Base-by-base conservation (phyloP, 208 protist species). In the Porcisia deanei region DNA sequence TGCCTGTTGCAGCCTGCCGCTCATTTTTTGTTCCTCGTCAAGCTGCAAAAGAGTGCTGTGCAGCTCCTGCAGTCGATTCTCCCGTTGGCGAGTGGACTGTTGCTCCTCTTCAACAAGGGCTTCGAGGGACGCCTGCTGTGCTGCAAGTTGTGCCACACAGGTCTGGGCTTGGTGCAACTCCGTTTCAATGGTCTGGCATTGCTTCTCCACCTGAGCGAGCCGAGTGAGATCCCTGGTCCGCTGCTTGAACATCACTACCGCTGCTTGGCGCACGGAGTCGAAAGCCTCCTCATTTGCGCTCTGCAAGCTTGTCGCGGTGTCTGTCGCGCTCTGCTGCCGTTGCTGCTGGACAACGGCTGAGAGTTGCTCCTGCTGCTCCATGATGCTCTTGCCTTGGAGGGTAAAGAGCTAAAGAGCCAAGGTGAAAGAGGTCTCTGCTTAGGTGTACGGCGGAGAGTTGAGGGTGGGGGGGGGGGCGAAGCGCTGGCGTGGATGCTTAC, bases 151-250 rank as follows among this genome's bases (percentile, higher is more conserved):
- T 37, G 76, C 37, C 43, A 87, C 75, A 25, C 71, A 76, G 0
- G 57, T 49, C 76, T 91, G 81, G 34, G 83, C 81, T 34, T 85
- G n/a, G 57, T 71, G 64, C 59, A 82, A 70, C 57, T 82, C 64
- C 20, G 61, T 49, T 10, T 85, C 77, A 1, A 83, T 73, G 20
- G 61, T 4, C 14, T 83, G 80, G 16, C 67, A 67, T 67, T 85
- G 80, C 34, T 58, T 34, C 61, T 87, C 68, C 18, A 91, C 79
- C 6, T 82, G 47, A 8, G 85, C 75, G 5, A 93, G 81, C 45
- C 82, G 86, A 16, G 92, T 96, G 73, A 96, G 90, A 73, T 96
- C 92, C 45, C 89, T 89, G 20, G 90, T 94, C 68, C 90, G 89
- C 77, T 96, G 92, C 72, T 93, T 88, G 71, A 96, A 94, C 86